These are phyloP conservation scores for Hypoxylon sp. DNA, from an alignment of 2,329 filamentous ascomycete species.

Conservation along the genomic window DNA sequence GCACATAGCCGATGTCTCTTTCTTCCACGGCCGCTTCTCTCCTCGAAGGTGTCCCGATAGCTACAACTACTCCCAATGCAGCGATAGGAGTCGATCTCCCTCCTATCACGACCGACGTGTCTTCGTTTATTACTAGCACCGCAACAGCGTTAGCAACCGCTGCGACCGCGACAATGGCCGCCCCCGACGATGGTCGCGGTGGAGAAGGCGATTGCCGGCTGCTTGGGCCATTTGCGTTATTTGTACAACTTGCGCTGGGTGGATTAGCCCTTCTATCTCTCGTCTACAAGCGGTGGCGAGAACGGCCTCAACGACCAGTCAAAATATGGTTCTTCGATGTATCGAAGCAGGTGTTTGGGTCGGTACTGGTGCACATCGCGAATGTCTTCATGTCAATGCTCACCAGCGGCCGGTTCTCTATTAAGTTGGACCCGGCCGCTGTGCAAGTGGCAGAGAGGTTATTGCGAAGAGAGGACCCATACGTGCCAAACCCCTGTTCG, in stretches of 20 bases:
- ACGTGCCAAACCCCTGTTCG: constrained; percentile 91
- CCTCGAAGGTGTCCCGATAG: constrained; percentile 42
- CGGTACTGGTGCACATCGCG: constrained; percentile 88
- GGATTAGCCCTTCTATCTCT: constrained; percentile 85
- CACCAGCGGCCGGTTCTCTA: constrained; percentile 85
- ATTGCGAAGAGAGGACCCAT: constrained; percentile 64
- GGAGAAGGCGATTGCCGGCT: constrained; percentile 85
- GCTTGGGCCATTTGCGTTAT: constrained; percentile 88
- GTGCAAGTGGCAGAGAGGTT: constrained; percentile 57
- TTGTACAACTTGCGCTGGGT: constrained; percentile 91
- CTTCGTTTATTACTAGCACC: constrained; percentile 46
- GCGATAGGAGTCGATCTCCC: constrained; percentile 46
- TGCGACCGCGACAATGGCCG: constrained; percentile 44
- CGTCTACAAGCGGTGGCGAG: constrained; percentile 93
- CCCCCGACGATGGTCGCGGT: constrained; percentile 56
- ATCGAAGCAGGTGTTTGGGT: constrained; percentile 97
- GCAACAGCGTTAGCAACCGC: constrained; percentile 46
- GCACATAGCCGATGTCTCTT: constrained; percentile 48
- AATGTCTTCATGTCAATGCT: constrained; percentile 98
- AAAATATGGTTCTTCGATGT: constrained; percentile 99
- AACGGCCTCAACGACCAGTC: constrained; percentile 89
- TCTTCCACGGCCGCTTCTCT: constrained; percentile 43
- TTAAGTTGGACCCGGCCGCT: constrained; percentile 68
- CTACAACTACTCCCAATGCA: constrained; percentile 43
- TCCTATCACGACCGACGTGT: constrained; percentile 41